Evolutionary conservation across 1,284 basidiomycete species (phyloP).

Genomic region (Sporisorium graminicola): DNA sequence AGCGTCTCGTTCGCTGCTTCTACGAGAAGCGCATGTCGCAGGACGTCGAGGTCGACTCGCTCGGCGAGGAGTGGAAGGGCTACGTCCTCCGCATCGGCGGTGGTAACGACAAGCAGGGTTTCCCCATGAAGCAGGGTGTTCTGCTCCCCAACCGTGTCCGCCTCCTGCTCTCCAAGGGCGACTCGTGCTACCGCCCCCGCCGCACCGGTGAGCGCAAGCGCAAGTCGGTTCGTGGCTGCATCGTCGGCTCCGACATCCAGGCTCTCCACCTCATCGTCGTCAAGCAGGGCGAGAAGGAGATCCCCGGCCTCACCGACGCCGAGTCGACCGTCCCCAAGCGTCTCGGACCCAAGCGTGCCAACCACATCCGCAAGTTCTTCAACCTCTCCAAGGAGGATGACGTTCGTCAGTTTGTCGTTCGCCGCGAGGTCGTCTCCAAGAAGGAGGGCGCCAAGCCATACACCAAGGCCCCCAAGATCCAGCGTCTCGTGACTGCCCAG

Average conservation of each 20-base stretch:
- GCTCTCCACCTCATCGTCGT: conserved; percentile 94
- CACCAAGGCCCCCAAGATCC: conserved; percentile 90
- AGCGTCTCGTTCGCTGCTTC: conserved; percentile 90
- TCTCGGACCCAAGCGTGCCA: conserved; percentile 83
- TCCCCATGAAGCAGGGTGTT: conserved; percentile 99
- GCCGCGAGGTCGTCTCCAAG: conserved; percentile 90
- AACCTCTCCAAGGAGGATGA: conserved; percentile 98
- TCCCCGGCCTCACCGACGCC: conserved; percentile 89
- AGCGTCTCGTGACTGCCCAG: conserved; percentile 82
- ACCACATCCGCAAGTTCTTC: conserved; percentile 93
- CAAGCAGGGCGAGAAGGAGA: conserved; percentile 94
- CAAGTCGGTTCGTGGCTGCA: conserved; percentile 98
- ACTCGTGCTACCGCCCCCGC: conserved; percentile 96
- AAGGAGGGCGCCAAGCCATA: conserved; percentile 94
- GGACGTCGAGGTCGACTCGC: conserved; percentile 89
- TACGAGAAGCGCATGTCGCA: conserved; percentile 96
- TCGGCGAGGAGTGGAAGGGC: conserved; percentile 97
- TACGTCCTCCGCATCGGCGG: conserved; percentile 97
- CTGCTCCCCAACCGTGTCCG: conserved; percentile 93
- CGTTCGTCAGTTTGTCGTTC: conserved; percentile 90
- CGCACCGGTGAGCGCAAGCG: conserved; percentile 96
- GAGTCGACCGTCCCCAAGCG: conserved; percentile 88
- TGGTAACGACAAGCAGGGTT: conserved; percentile 86
- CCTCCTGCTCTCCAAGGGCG: conserved; percentile 92
- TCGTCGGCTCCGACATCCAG: conserved; percentile 92